Evolutionary conservation across 345 rosid genomes (phyloP).

Genomic region (Pistacia vera): DNA sequence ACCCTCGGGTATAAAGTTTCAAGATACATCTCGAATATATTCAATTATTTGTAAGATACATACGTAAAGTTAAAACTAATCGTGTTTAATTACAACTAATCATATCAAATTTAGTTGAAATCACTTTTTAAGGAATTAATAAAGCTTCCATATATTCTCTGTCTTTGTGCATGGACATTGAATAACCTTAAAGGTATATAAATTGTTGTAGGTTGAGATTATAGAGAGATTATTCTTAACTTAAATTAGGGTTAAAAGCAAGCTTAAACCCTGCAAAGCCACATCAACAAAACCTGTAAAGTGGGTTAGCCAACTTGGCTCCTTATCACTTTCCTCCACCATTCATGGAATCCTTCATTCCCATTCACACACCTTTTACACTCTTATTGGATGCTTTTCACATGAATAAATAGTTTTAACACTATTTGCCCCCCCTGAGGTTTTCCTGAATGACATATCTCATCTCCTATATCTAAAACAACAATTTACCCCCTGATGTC

Average conservation of each 20-base stretch:
- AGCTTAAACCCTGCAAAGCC: constrained; percentile 8
- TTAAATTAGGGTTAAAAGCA: neutral
- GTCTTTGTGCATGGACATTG: neutral
- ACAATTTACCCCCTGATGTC: too few species aligned
- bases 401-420: neutral
- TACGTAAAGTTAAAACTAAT: too few species aligned
- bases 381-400: constrained; percentile 16
- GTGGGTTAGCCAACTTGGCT: constrained; percentile 18
- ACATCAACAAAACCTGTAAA: constrained; percentile 28
- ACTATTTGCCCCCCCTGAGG: too few species aligned
- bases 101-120: too few species aligned
- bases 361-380: constrained; percentile 24
- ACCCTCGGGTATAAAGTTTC: too few species aligned
- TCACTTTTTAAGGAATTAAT: too few species aligned
- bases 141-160: neutral
- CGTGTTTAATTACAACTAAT: too few species aligned
- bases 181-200: neutral
- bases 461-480: too few species aligned
- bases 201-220: neutral
- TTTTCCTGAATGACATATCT: too few species aligned
- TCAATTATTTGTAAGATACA: too few species aligned
- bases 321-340: constrained; percentile 20
- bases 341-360: constrained; percentile 25
- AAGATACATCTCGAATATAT: too few species aligned
- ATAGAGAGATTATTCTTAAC: neutral